A percentile compares a stretch with the other conserved stretches of the same genome.
These are phyloP conservation scores for Fraxinus americana DNA, from an alignment of 257 asterid genomes.

Conservation along the genomic window DNA sequence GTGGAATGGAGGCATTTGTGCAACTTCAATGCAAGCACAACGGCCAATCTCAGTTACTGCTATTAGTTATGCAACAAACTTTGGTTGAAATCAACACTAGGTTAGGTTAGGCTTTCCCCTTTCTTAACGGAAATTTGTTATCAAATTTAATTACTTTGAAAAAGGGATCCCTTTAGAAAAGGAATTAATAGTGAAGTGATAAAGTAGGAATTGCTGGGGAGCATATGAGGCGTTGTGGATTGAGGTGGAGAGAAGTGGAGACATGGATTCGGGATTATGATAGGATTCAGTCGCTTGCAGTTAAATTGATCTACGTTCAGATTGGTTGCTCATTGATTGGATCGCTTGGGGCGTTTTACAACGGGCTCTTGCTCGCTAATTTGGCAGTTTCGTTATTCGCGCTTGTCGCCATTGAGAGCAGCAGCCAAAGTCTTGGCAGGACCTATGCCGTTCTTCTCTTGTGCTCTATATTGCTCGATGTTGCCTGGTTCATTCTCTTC, in stretches of 20 bases:
- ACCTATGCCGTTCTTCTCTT: slow-evolving; percentile 84
- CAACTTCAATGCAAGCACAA: neutral
- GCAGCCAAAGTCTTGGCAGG: slow-evolving; percentile 87
- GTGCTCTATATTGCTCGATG: slow-evolving; percentile 71
- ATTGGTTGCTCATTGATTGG: slow-evolving; percentile 87
- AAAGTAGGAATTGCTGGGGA: neutral
- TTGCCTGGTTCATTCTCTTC: slow-evolving; percentile 81
- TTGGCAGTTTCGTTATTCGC: slow-evolving; percentile 80
- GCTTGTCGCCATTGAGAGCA: slow-evolving; percentile 88
- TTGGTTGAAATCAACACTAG: neutral
- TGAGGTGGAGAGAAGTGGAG: slow-evolving; percentile 56
- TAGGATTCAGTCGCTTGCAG: slow-evolving; percentile 78
- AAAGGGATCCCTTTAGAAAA: neutral
- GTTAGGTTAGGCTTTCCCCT: neutral
- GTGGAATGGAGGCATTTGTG: neutral
- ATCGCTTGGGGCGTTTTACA: slow-evolving; percentile 86
- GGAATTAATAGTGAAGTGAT: slow-evolving; percentile 1
- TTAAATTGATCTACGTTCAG: slow-evolving; percentile 78
- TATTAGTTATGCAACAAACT: neutral
- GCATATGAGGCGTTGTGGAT: slow-evolving; percentile 68
- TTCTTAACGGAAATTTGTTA: neutral
- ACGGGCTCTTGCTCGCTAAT: slow-evolving; percentile 68
- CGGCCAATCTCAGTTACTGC: neutral
- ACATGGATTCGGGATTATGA: slow-evolving; percentile 87
- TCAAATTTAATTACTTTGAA: neutral